Percentiles rank a stretch among this genome's conserved stretches.
These are phyloP conservation scores for Paecilomyces dactylethromorphus DNA, from an alignment of 2,329 filamentous ascomycete species.

Conservation along the genomic window DNA sequence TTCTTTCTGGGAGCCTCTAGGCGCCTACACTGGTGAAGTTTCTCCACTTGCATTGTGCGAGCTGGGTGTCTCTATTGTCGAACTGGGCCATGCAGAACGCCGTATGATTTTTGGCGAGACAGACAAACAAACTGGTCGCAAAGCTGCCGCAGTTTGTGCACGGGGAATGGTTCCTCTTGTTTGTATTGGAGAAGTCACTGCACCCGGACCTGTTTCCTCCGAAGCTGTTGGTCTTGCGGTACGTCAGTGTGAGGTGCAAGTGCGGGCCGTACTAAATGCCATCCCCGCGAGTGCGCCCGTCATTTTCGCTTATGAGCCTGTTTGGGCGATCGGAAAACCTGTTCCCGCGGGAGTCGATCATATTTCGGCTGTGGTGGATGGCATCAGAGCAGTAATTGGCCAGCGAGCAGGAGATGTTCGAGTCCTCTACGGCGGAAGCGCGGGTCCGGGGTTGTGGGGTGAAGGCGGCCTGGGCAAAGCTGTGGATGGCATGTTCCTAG, in stretches of 20 bases:
- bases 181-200: conserved; percentile 67
- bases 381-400: conserved; percentile 51
- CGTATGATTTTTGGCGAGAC: conserved; percentile 66
- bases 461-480: conserved; percentile 52
- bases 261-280: conserved; percentile 56
- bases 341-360: conserved; percentile 66
- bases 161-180: conserved; percentile 71
- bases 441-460: conserved; percentile 67
- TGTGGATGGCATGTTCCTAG: conserved; percentile 75
- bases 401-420: conserved; percentile 54
- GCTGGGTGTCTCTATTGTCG: conserved; percentile 65
- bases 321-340: conserved; percentile 77
- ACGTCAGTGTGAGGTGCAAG: conserved; percentile 59
- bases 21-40: conserved; percentile 72
- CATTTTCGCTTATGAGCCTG: conserved; percentile 77
- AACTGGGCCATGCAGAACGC: conserved; percentile 76
- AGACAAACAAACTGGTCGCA: conserved; percentile 60
- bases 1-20: conserved; percentile 61
- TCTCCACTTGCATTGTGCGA: conserved; percentile 62
- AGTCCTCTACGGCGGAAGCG: conserved; percentile 76
- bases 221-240: conserved; percentile 53
- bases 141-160: conserved; percentile 60
- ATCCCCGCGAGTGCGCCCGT: conserved; percentile 60
- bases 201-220: conserved; percentile 40
- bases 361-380: conserved; percentile 63